Evolutionary conservation across 73 alveolate genomes (phyloP), one percentile per base, ranked within the genome.

Genomic region (Uronychia binucleata): DNA sequence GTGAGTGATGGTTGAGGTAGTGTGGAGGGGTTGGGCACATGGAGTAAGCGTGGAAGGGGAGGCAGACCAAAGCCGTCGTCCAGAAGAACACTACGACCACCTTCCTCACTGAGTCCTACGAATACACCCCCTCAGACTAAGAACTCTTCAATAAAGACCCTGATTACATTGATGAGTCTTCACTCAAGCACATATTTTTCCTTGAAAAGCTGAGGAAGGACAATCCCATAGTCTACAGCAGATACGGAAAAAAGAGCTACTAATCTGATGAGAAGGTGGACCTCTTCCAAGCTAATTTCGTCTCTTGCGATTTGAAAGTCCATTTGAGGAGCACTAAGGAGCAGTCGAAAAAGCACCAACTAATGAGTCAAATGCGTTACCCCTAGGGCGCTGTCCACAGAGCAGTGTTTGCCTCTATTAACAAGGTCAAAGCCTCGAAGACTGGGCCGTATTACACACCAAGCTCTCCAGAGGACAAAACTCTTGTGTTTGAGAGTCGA

Each of bases 401-500:
- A 46, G n/a, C 67, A 46, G 5, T 11, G 67, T 46, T 46, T 46
- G 67, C 67, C 67, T 11, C n/a, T 19, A 46, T 46, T 11, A 46
- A 46, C 67, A 46, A 46, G 19, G n/a, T 19, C 67, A 46, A 46
- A 46, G n/a, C n/a, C n/a, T 46, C 67, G 5, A 75, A 82, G 27
- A 57, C 29, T 1, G 78, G 32, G 77, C 78, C 89, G 0, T 82
- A 27, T 31, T 82, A 82, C 59, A n/a, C 14, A 1, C 28, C 58
- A 1, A 31, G 33, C 0, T 86, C 46, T 29, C 57, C 77, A 0
- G 91, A 92, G 77, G 98, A 95, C 91, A 79, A 83, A 78, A 91
- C 98, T 1, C 86, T 96, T 46, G 82, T 92, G 19, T 96, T 96
- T 79, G 99, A 96, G 84, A 85, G 96, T 35, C 75, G 98, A 46